These are phyloP conservation scores for Seminavis robusta DNA, from an alignment of 108 stramenopile genomes.

Conservation along the genomic window DNA sequence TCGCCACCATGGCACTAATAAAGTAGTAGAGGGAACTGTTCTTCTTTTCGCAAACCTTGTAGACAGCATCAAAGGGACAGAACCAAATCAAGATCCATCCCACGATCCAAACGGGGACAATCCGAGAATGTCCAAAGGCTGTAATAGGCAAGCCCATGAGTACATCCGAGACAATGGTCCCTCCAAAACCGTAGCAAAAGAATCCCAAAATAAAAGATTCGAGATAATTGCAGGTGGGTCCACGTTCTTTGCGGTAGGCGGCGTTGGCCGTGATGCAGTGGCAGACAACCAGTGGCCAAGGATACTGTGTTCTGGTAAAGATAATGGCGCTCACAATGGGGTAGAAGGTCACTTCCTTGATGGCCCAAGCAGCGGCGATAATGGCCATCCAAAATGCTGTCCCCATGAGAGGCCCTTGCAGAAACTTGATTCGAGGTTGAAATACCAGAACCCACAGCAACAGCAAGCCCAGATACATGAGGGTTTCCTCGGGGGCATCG, in stretches of 20 bases:
- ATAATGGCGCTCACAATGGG: conserved; percentile 23
- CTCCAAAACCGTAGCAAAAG: conserved; percentile 31
- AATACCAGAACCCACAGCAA: conserved; percentile 7
- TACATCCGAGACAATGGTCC: conserved; percentile 32
- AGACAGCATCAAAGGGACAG: conserved; percentile 20
- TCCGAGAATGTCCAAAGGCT: conserved; percentile 25
- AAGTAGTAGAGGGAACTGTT: conserved; percentile 19
- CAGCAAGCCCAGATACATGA: neutral
- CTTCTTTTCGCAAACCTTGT: conserved; percentile 5
- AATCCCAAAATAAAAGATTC: conserved; percentile 17
- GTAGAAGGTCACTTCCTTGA: conserved; percentile 10
- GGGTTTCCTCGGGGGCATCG: conserved; percentile 3
- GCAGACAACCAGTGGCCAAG: conserved; percentile 21
- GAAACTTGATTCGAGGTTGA: conserved; percentile 9
- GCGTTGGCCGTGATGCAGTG: conserved; percentile 25
- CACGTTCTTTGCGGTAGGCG: conserved; percentile 16
- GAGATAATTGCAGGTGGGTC: conserved; percentile 6
- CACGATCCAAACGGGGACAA: conserved; percentile 20
- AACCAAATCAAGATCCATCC: conserved; percentile 28
- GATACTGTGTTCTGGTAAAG: conserved; percentile 23
- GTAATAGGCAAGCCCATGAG: conserved; percentile 30
- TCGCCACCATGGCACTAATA: conserved; percentile 13
- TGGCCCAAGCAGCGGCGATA: conserved; percentile 2
- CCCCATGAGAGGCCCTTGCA: neutral
- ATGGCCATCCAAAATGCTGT: conserved; percentile 13